A percentile compares a stretch with the other conserved stretches of the same genome.
Evolutionary conservation across 768 basidiomycete species (phyloP).

Genomic region (Suillus fuscotomentosus): DNA sequence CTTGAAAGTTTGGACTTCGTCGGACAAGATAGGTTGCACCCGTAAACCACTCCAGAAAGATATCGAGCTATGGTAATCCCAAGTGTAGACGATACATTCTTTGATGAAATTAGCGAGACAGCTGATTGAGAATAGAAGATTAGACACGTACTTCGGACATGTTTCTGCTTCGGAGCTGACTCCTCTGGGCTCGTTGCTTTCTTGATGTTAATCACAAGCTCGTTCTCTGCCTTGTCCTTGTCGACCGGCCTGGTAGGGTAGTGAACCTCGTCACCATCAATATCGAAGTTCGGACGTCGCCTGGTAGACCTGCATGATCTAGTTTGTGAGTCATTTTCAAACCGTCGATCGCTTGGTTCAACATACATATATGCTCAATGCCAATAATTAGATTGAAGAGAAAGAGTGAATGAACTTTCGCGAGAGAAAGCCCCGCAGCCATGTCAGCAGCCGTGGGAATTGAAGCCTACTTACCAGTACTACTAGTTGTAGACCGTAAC

Average conservation of each 20-base stretch:
- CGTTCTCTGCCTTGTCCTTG: slow-evolving; percentile 96
- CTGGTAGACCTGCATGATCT: slow-evolving; percentile 29
- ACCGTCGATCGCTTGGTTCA: slow-evolving; percentile 4
- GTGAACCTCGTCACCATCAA: slow-evolving; percentile 81
- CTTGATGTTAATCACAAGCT: slow-evolving; percentile 94
- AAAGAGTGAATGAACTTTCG: neutral
- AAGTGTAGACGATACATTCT: slow-evolving; percentile 99
- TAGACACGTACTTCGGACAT: slow-evolving; percentile 84
- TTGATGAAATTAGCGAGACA: slow-evolving; percentile 15
- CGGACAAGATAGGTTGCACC: slow-evolving; percentile 94
- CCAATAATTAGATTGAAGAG: slow-evolving; percentile 8
- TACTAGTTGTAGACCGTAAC: neutral
- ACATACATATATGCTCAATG: slow-evolving; percentile 8
- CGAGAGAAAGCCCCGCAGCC: neutral
- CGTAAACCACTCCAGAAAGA: slow-evolving; percentile 98
- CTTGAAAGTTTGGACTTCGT: slow-evolving; percentile 99
- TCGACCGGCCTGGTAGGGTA: slow-evolving; percentile 97
- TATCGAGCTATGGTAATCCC: slow-evolving; percentile 98
- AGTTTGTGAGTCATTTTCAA: slow-evolving; percentile 2
- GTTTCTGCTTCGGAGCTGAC: slow-evolving; percentile 97
- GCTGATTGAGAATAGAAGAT: slow-evolving; percentile 10
- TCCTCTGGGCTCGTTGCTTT: slow-evolving; percentile 97
- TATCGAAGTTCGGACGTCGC: slow-evolving; percentile 49
- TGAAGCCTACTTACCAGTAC: neutral
- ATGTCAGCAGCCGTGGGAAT: neutral